Base-by-base conservation (phyloP, 2,329 filamentous ascomycete species). In the Hypoxylon sp. region DNA sequence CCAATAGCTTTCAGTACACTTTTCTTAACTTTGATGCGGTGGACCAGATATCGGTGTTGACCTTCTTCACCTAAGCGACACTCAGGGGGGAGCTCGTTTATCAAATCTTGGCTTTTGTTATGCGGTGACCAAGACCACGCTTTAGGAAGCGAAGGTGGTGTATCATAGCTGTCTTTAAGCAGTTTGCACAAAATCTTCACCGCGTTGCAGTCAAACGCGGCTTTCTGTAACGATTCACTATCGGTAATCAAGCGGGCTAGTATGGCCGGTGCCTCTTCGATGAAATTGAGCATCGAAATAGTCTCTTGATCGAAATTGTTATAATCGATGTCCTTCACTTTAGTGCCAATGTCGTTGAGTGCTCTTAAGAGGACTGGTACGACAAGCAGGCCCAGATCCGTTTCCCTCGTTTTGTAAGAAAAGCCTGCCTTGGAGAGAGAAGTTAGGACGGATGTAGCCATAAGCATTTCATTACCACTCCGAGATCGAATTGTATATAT, bases 171-270 rank as follows among this genome's bases (percentile, higher is more conserved):
- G 14, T 79, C 79, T 66, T 84, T 84, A 5, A 88, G 74, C 11
- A 87, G 77, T 54, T 79, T 82, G 57, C 79, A 80, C 30, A 85
- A 73, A 1, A 78, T 77, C 69, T 80, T 81, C 49, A 85, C 78
- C 0, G 81, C 84, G 24, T 81, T 78, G 60, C 83, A 84, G 64
- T 97, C 92, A 44, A 90, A 90, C 0, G 93, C 93, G 36, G 93
- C 89, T 72, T 90, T 91, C 78, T 98, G 95, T 55, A 98, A 83
- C 62, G 87, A 85, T 64, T 91, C 88, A 75, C 90, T 93, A 73
- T 96, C 92, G 24, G 89, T 88, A 16, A 97, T 88, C 38, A 98
- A 83, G 46, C 89, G 88, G 14, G 93, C 92, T 57, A 98, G 82
- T 9, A 96, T 86, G 1, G 87, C 85, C 6, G 94, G 92, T 1